Evolutionary conservation across 176 grass and related monocot genomes (phyloP).

Genomic region (sorghum (Sorghum bicolor)): Sorghum_bicolor_NCBIv3 NC_012872.2:68896001-68896500

Average conservation of each 20-base stretch:
- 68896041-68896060: background rate
- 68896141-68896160: slow-evolving; percentile 10
- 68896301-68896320: background rate
- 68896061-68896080: slow-evolving; percentile 36
- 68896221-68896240: background rate
- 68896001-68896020: background rate
- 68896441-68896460: background rate
- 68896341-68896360: background rate
- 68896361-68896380: background rate
- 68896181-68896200: background rate
- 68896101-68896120: background rate
- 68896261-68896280: slow-evolving; percentile 28
- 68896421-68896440: background rate
- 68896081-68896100: slow-evolving; percentile 31
- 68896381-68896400: background rate
- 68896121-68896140: slow-evolving; percentile 18
- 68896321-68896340: background rate
- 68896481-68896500: background rate
- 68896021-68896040: background rate
- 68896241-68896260: slow-evolving; percentile 23
- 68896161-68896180: background rate
- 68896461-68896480: background rate
- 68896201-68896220: background rate
- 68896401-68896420: background rate
- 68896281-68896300: background rate